These are phyloP conservation scores for Candida gigantensis DNA, from an alignment of 1,139 yeast species.

Conservation along the genomic window DNA sequence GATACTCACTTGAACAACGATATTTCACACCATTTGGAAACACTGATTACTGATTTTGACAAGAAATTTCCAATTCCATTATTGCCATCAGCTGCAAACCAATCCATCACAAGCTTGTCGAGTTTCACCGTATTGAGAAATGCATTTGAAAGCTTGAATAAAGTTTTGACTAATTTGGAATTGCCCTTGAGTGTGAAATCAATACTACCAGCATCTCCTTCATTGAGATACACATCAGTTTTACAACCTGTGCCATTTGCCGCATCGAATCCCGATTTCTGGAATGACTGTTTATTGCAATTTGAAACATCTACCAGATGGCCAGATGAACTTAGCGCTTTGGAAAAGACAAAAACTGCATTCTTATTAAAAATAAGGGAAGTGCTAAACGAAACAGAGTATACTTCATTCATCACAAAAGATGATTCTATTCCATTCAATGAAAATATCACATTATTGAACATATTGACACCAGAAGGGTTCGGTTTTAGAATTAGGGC, in stretches of 20 bases:
- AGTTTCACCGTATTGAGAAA: conserved; percentile 58
- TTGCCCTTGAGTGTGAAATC: conserved; percentile 76
- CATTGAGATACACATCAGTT: conserved; percentile 72
- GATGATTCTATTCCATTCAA: conserved; percentile 72
- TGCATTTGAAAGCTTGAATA: conserved; percentile 69
- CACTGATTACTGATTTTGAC: conserved; percentile 47
- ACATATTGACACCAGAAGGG: conserved; percentile 82
- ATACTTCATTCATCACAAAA: conserved; percentile 57
- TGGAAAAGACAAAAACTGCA: conserved; percentile 90
- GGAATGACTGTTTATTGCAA: conserved; percentile 78
- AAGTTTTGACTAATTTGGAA: conserved; percentile 50
- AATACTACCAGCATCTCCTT: conserved; percentile 69
- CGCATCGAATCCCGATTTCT: conserved; percentile 70
- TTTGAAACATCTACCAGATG: conserved; percentile 89
- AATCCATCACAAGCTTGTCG: conserved; percentile 50
- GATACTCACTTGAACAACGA: conserved; percentile 61
- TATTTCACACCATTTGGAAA: conserved; percentile 40
- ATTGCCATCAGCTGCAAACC: conserved; percentile 54
- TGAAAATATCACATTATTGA: conserved; percentile 56
- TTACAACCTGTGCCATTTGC: conserved; percentile 86
- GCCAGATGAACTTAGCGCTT: conserved; percentile 89
- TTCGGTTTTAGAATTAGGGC: conserved; percentile 77
- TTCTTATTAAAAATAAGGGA: conserved; percentile 76
- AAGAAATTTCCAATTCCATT: conserved; percentile 60
- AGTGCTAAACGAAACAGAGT: conserved; percentile 51